phyloP scores from a whole-genome alignment of 176 grass and related monocot genomes.

The Rhipidocladum racemiflorum region DNA sequence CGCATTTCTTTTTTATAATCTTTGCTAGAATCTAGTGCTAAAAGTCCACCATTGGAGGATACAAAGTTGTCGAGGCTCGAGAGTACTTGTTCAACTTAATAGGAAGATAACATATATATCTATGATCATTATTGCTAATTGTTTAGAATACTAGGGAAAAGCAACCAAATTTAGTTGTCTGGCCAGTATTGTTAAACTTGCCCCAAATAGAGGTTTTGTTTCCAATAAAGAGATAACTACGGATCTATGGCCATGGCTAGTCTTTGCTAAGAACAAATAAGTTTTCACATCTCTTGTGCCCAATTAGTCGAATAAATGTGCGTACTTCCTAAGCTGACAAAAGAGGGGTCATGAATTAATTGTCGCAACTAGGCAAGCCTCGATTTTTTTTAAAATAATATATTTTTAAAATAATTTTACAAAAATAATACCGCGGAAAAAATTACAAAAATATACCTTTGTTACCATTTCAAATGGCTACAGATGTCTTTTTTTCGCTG shows the following conservation, averaged over 20 bases:
- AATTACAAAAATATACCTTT: too few species aligned
- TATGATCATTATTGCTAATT: neutral
- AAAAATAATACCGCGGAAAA: too few species aligned
- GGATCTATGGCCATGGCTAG: neutral
- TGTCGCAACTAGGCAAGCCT: neutral
- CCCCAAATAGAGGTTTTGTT: neutral
- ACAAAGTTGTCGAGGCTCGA: neutral
- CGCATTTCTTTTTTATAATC: neutral
- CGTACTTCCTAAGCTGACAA: too few species aligned
- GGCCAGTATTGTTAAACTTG: constrained; percentile 3
- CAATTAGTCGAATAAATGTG: neutral
- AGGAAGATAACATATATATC: neutral
- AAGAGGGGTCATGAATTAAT: neutral
- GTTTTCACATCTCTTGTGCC: neutral
- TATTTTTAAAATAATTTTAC: too few species aligned
- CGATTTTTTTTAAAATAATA: too few species aligned
- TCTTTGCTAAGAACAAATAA: neutral
- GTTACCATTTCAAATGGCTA: too few species aligned
- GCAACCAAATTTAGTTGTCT: constrained; percentile 15
- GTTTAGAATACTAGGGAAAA: constrained; percentile 4
- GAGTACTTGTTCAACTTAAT: neutral
- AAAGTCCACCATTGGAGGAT: neutral
- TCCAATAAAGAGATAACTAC: neutral
- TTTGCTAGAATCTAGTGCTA: neutral
- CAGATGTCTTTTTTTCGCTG: too few species aligned